phyloP scores from a whole-genome alignment of 495 filamentous ascomycete species.

The Podospora conica region DNA sequence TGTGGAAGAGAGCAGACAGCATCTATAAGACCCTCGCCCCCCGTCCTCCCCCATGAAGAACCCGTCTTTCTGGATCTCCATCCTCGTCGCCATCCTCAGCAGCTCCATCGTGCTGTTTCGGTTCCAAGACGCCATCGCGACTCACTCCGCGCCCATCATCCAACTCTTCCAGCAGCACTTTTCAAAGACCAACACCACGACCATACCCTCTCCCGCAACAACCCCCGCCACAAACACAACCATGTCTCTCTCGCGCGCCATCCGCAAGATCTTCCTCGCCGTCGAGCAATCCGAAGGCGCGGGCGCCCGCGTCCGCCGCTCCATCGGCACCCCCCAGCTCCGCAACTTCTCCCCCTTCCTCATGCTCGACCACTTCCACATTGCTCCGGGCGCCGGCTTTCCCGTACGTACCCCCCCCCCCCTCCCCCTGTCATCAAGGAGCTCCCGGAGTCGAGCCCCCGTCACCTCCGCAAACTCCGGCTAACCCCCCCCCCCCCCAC shows the following conservation, averaged over 20 bases:
- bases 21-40: background rate
- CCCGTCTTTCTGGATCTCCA: background rate
- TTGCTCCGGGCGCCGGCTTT: constrained; percentile 67
- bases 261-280: constrained; percentile 76
- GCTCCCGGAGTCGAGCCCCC: too few relatives aligned
- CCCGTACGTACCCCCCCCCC: too few relatives aligned
- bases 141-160: constrained; percentile 4
- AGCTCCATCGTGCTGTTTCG: constrained; percentile 26
- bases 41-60: background rate
- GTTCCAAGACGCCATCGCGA: constrained; percentile 25
- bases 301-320: constrained; percentile 80
- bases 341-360: constrained; percentile 90
- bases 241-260: constrained; percentile 67
- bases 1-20: background rate
- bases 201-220: constrained; percentile 9
- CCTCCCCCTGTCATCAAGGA: too few relatives aligned
- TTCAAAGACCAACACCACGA: constrained; percentile 11
- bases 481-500: too few relatives aligned
- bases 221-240: constrained; percentile 28
- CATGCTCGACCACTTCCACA: constrained; percentile 93
- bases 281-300: constrained; percentile 84
- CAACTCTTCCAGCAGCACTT: constrained; percentile 17
- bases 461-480: too few relatives aligned
- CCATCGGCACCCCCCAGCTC: constrained; percentile 77
- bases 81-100: constrained; percentile 30